Conservation (phyloP, 495 filamentous ascomycete species). For the Talaromyces adpressus region DNA sequence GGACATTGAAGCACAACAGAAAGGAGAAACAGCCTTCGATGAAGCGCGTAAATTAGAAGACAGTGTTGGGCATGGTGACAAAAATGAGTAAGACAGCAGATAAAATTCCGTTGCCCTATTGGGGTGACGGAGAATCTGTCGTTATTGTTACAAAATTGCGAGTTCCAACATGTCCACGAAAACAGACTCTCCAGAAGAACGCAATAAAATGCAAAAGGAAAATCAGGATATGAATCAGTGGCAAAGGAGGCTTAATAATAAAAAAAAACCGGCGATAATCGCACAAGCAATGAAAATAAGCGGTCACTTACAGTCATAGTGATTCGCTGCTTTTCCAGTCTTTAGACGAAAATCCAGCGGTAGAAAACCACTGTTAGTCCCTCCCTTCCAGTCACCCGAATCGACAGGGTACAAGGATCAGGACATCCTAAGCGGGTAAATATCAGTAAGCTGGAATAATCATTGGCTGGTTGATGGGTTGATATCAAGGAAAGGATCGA, state of each 20-base stretch:
- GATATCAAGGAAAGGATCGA: conserved; percentile 1
- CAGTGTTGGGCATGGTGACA: background rate
- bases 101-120: background rate
- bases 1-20: background rate
- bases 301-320: conserved; percentile 8
- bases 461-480: background rate
- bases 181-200: background rate
- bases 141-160: background rate
- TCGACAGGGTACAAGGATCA: conserved; percentile 8
- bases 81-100: background rate
- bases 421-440: conserved; percentile 7
- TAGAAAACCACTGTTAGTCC: background rate
- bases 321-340: conserved; percentile 1
- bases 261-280: background rate
- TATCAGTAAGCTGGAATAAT: background rate
- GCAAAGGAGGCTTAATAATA: background rate
- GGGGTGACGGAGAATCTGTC: background rate
- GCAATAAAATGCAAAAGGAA: background rate
- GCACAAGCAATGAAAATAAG: background rate
- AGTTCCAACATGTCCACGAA: background rate
- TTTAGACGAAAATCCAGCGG: background rate
- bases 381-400: conserved; percentile 4
- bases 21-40: background rate
- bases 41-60: background rate
- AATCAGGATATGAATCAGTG: background rate